Evolutionary conservation across 257 asterid species (phyloP).

Genomic region (Solanum raphanifolium): DNA sequence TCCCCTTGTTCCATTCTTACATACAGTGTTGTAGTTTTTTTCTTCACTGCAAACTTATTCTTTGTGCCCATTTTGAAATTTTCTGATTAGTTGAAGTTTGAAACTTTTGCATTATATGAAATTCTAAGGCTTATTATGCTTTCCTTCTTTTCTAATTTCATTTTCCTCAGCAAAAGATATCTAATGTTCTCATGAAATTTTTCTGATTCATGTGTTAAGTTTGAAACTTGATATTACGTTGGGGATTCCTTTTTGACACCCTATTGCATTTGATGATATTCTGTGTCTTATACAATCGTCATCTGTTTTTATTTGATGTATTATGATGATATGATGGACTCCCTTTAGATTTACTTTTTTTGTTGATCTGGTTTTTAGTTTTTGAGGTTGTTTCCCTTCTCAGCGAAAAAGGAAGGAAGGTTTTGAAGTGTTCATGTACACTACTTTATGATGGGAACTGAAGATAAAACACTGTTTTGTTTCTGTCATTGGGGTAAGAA

Average conservation of each 20-base stretch:
- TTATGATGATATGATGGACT: neutral
- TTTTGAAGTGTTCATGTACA: neutral
- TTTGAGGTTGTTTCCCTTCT: neutral
- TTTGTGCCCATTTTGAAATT: neutral
- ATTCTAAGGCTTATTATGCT: neutral
- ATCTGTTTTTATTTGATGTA: neutral
- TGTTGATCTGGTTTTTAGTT: neutral
- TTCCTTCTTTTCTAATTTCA: neutral
- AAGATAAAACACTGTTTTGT: neutral
- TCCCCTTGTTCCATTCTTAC: neutral
- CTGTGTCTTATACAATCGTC: neutral
- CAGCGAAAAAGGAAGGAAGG: neutral
- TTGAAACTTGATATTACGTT: constrained; percentile 23
- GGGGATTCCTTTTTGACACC: neutral
- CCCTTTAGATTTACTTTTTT: neutral
- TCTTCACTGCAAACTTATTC: neutral
- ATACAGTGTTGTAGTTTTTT: neutral
- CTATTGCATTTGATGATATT: neutral
- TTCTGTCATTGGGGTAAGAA: neutral
- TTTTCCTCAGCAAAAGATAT: neutral
- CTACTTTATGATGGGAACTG: neutral
- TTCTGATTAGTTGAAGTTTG: neutral
- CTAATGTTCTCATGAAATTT: neutral
- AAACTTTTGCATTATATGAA: neutral
- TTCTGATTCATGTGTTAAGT: neutral